Evolutionary conservation across 768 basidiomycete genomes (phyloP).

Genomic region (Asterophora parasitica): DNA sequence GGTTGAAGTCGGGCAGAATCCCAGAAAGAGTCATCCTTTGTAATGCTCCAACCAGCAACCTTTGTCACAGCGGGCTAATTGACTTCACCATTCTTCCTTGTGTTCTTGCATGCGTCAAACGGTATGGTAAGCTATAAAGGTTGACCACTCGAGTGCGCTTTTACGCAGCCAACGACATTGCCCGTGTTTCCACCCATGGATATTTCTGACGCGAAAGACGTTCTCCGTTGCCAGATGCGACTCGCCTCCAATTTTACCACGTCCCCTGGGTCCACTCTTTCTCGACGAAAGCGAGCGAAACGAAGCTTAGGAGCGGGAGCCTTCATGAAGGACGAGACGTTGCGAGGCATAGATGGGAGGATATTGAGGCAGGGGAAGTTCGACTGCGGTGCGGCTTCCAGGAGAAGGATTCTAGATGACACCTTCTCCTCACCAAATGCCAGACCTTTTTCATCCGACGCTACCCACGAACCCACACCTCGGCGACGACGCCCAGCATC

Average conservation of each 20-base stretch:
- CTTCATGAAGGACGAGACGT: constrained; percentile 14
- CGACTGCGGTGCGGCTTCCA: neutral
- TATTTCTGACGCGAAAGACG: constrained; percentile 16
- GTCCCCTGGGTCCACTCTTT: neutral
- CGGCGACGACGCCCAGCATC: neutral
- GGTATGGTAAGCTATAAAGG: neutral
- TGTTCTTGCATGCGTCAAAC: neutral
- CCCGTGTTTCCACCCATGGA: neutral
- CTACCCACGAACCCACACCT: neutral
- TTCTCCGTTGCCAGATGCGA: constrained; percentile 6
- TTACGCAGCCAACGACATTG: neutral
- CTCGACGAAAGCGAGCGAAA: neutral
- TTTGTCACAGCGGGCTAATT: neutral
- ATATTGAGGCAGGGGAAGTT: constrained; percentile 4
- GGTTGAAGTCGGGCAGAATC: neutral
- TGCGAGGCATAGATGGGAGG: constrained; percentile 7
- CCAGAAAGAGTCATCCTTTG: neutral
- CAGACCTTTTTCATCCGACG: neutral
- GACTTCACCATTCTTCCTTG: neutral
- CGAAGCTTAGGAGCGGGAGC: constrained; percentile 11
- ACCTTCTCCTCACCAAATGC: neutral
- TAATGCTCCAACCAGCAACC: neutral
- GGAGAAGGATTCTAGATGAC: neutral
- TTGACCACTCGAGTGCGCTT: neutral
- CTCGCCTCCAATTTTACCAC: neutral